Base-by-base conservation (phyloP, 495 filamentous ascomycete genomes). In the Trypethelium eluteriae region DNA sequence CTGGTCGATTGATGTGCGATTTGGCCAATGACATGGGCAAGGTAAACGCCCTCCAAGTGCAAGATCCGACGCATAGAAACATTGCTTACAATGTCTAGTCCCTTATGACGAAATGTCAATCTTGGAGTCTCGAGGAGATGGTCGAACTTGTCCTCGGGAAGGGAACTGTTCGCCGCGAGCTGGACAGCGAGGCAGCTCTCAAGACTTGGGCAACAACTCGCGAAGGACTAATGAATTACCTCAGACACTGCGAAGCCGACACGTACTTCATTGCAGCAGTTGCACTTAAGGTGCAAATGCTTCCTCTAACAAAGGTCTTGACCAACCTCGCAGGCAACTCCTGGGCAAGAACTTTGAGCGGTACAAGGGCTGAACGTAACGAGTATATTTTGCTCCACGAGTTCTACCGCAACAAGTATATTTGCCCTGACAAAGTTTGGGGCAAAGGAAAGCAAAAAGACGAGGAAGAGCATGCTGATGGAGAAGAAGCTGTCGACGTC, bases 311-410 rank as follows among this genome's bases (percentile, higher is more conserved):
- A 16, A 98, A 96, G 74, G 89, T 96, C 47, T 82, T 98, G 66
- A 98, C 94, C 18, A 97, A 98, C 72, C 83, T 98, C 72, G 94
- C 94, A 49, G 94, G 94, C 67, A 98, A 98, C 76, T 98, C 94
- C 11, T 98, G 94, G 94, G 95, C 93, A 64, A 85, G 94, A 74
- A 98, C 94, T 0, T 80, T 98, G 14, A 96, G 90, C 59, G 94
- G 94, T 71, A 98, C 94, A 14, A 88, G 94, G 69, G 94, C 94
- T 2, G 94, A 98, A 77, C 90, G 94, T 10, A 98, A 98, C 76
- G 94, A 98, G 79, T 98, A 97, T 81, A 98, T 98, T 89, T 72
- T 98, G 66, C 86, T 98, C 1, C 94, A 98, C 73, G 93, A 96
- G 73, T 98, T 98, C 75, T 83, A 96, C 75, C 83, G 86, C 39